Base-by-base conservation (phyloP, 2,329 filamentous ascomycete genomes). In the Xylariaceae sp. region DNA sequence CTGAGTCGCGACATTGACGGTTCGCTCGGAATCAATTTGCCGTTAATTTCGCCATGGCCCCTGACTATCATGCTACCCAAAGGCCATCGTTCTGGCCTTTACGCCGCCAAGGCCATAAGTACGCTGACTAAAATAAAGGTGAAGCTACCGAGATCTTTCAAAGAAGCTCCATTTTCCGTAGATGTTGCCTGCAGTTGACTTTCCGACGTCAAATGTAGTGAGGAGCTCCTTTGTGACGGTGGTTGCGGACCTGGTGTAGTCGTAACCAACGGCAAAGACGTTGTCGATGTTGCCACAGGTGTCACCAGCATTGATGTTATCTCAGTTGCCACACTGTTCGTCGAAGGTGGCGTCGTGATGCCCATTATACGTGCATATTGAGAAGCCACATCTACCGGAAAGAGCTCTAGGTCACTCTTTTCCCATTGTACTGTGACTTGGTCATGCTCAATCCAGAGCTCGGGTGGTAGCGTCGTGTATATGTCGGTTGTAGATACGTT, bases 361-460 rank as follows among this genome's bases (percentile, higher is more conserved):
- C 56, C 63, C 75, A 64, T 71, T n/a, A 69, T 66, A 3, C 62
- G 57, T n/a, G 58, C 61, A 21, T 71, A 72, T 26, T 61, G 45
- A 4, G 61, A 57, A 3, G 61, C 64, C 2, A 71, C 53, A 2
- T 53, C 53, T 26, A 7, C n/a, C 2, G 70, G 70, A 4, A 72
- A 54, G 7, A 56, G 9, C 0, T 45, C 29, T 9, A 71, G 51
- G 47, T 71, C 69, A 9, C 50, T 56, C 21, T 61, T 50, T 26
- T 69, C 60, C 70, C 69, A 71, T 34, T 61, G 61, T 16, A 71
- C 66, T 14, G 64, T 68, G 21, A 71, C 33, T 33, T 70, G 67
- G 23, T 70, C 69, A 31, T 71, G 69, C 45, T 68, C 61, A 28
- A 71, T 68, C 62, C 50, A 65, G 23, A 69, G 50, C 40, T 56